phyloP scores from a whole-genome alignment of 2,329 filamentous ascomycete genomes.

The Aaosphaeria pasadenensis region DNA sequence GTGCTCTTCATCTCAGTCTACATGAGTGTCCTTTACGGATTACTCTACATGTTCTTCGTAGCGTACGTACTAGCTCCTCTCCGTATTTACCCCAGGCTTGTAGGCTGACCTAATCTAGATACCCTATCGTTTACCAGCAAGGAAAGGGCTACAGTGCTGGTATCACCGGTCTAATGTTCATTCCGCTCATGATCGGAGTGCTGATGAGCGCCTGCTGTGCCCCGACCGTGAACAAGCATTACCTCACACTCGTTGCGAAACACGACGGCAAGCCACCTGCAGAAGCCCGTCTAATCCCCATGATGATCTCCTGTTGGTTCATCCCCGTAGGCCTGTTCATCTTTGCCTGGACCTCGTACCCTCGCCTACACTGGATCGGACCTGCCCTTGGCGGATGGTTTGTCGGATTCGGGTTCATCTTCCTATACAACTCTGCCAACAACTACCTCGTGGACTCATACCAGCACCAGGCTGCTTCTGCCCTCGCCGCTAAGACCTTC shows the following conservation, averaged over 20 bases:
- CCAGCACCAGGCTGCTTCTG: slow-evolving; percentile 74
- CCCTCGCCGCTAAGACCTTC: slow-evolving; percentile 78
- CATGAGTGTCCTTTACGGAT: slow-evolving; percentile 77
- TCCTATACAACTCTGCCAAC: slow-evolving; percentile 69
- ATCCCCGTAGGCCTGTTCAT: slow-evolving; percentile 66
- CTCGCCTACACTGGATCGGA: slow-evolving; percentile 64
- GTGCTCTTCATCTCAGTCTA: slow-evolving; percentile 81
- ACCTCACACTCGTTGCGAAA: slow-evolving; percentile 61
- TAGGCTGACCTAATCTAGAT: slow-evolving; percentile 46
- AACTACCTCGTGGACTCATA: slow-evolving; percentile 61
- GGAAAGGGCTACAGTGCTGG: slow-evolving; percentile 76
- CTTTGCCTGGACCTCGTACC: slow-evolving; percentile 68
- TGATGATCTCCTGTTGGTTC: slow-evolving; percentile 55
- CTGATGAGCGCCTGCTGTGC: slow-evolving; percentile 63
- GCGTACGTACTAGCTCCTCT: slow-evolving; percentile 36
- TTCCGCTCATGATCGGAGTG: slow-evolving; percentile 76
- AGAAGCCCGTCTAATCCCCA: slow-evolving; percentile 75
- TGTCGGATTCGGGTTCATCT: slow-evolving; percentile 79
- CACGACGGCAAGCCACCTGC: slow-evolving; percentile 72
- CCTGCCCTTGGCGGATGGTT: slow-evolving; percentile 63
- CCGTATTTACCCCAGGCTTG: slow-evolving; percentile 34
- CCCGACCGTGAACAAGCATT: slow-evolving; percentile 77
- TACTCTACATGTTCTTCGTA: slow-evolving; percentile 74
- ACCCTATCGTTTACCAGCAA: slow-evolving; percentile 66
- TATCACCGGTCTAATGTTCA: slow-evolving; percentile 81